phyloP scores from a whole-genome alignment of 176 grass and related monocot species.

The Sorghum bicolor region Sorghum_bicolor_NCBIv3 NC_012870.2:17291501-17292000 shows the following conservation, averaged over 20 bases:
- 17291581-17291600: not conserved
- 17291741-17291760: slow-evolving; percentile 45
- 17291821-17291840: slow-evolving; percentile 79
- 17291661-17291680: not conserved
- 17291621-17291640: slow-evolving; percentile 2
- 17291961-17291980: slow-evolving; percentile 69
- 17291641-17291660: not conserved
- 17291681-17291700: slow-evolving; percentile 22
- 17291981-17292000: slow-evolving; percentile 94
- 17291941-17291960: slow-evolving; percentile 98
- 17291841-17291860: slow-evolving; percentile 87
- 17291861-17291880: slow-evolving; percentile 89
- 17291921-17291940: slow-evolving; percentile 96
- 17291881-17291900: slow-evolving; percentile 94
- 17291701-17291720: not conserved
- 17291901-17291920: slow-evolving; percentile 97
- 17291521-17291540: not conserved
- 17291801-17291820: slow-evolving; percentile 96
- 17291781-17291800: slow-evolving; percentile 92
- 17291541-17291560: not conserved
- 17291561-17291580: slow-evolving; percentile 7
- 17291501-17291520: not conserved
- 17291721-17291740: slow-evolving; percentile 9
- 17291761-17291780: slow-evolving; percentile 93
- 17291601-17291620: slow-evolving; percentile 1